Conservation (phyloP, 2,329 filamentous ascomycete genomes). For the Leptographium procerum region DNA sequence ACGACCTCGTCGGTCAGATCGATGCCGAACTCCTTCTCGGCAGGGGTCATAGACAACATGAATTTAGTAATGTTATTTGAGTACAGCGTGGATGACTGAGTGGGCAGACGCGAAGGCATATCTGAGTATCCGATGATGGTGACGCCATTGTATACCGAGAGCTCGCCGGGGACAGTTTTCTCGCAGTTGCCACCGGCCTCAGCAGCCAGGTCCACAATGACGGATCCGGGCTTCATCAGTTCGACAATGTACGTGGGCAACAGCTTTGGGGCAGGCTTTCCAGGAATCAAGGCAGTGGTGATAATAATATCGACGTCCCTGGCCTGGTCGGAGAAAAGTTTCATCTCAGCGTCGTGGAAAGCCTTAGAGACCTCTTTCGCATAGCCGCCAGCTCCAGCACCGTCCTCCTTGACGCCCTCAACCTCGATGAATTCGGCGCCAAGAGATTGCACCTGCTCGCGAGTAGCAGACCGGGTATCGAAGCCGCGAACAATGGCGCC, state of each 20-base stretch:
- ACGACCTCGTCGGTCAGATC: slow-evolving; percentile 79
- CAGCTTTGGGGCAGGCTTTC: slow-evolving; percentile 68
- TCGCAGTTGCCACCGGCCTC: slow-evolving; percentile 85
- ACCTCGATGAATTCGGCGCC: slow-evolving; percentile 88
- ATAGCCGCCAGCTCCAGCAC: slow-evolving; percentile 74
- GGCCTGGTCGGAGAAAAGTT: slow-evolving; percentile 77
- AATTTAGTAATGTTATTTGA: slow-evolving; percentile 92
- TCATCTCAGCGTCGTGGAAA: slow-evolving; percentile 89
- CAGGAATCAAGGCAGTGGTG: slow-evolving; percentile 84
- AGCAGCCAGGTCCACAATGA: slow-evolving; percentile 78
- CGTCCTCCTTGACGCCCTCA: slow-evolving; percentile 65
- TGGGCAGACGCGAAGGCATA: slow-evolving; percentile 73
- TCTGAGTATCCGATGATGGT: slow-evolving; percentile 86
- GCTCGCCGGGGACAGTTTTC: slow-evolving; percentile 61
- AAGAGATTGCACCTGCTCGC: slow-evolving; percentile 82
- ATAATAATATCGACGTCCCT: slow-evolving; percentile 86
- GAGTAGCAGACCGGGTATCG: slow-evolving; percentile 76
- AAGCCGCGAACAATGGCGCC: slow-evolving; percentile 85
- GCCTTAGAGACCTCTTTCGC: slow-evolving; percentile 92
- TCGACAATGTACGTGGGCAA: slow-evolving; percentile 71
- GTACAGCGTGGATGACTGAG: slow-evolving; percentile 81
- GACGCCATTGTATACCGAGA: slow-evolving; percentile 62
- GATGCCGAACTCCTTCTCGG: slow-evolving; percentile 68
- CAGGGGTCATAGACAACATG: slow-evolving; percentile 67
- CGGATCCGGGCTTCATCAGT: slow-evolving; percentile 82